phyloP scores from a whole-genome alignment of 306 rosid genomes.

The Styphnolobium japonicum region DNA sequence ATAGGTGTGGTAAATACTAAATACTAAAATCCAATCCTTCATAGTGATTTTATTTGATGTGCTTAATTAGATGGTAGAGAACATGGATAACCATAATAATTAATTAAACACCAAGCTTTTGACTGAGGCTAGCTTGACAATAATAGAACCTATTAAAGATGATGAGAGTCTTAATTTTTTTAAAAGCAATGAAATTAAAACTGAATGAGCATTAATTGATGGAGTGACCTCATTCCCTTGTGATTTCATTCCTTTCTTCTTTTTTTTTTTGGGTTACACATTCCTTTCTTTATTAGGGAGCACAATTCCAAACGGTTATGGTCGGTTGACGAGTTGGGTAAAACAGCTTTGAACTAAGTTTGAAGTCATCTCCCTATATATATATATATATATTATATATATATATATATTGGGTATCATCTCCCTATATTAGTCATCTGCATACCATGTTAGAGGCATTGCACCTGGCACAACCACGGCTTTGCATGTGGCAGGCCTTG shows the following conservation, averaged over 20 bases:
- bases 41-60: too few relatives aligned
- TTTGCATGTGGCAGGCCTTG: constrained; percentile 50
- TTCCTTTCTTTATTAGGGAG: neutral
- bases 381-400: too few relatives aligned
- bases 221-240: neutral
- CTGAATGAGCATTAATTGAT: neutral
- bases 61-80: too few relatives aligned
- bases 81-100: too few relatives aligned
- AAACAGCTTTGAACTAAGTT: constrained; percentile 31
- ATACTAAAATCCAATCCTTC: too few relatives aligned
- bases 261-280: too few relatives aligned
- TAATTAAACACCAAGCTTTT: neutral
- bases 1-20: too few relatives aligned
- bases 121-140: neutral
- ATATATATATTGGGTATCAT: too few relatives aligned
- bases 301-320: constrained; percentile 4
- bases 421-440: constrained; percentile 28
- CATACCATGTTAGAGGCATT: constrained; percentile 40
- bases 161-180: neutral
- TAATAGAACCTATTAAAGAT: too few relatives aligned
- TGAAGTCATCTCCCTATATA: constrained; percentile 1
- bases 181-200: neutral
- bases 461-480: constrained; percentile 59
- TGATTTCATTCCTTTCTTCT: neutral
- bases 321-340: constrained; percentile 36